phyloP scores from a whole-genome alignment of 345 rosid species.

The Ceriops decandra region DNA sequence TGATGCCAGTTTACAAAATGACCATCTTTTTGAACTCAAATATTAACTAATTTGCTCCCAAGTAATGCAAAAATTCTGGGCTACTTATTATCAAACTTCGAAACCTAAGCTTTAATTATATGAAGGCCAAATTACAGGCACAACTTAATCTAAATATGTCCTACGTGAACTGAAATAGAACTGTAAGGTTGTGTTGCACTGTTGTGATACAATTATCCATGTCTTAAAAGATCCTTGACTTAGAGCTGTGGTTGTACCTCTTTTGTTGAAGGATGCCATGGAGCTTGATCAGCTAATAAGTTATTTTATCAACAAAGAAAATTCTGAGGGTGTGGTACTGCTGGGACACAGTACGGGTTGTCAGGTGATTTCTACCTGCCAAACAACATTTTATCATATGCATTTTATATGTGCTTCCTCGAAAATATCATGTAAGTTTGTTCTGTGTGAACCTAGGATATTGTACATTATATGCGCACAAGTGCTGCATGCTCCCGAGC shows the following conservation, averaged over 20 bases:
- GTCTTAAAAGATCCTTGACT: not conserved
- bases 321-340: conserved; percentile 86
- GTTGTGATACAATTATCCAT: too few relatives aligned
- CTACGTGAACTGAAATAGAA: not conserved
- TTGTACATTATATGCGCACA: conserved; percentile 84
- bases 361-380: conserved; percentile 52
- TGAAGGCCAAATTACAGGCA: not conserved
- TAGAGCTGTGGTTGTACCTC: conserved; percentile 23
- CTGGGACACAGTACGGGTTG: conserved; percentile 98
- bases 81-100: too few relatives aligned
- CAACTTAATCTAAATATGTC: not conserved
- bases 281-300: conserved; percentile 89
- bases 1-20: not conserved
- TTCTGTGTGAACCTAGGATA: conserved; percentile 52
- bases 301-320: conserved; percentile 88
- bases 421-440: not conserved
- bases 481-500: conserved; percentile 98
- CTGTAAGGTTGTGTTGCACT: not conserved
- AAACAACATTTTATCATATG: not conserved
- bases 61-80: too few relatives aligned
- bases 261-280: conserved; percentile 67
- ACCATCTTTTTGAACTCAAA: too few relatives aligned
- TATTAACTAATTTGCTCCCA: too few relatives aligned
- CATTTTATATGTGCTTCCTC: not conserved
- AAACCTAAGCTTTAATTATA: too few relatives aligned